Evolutionary conservation across 169 alveolate genomes (phyloP), one percentile per base, ranked within the genome.

Genomic region (Plasmodium knowlesi): DNA sequence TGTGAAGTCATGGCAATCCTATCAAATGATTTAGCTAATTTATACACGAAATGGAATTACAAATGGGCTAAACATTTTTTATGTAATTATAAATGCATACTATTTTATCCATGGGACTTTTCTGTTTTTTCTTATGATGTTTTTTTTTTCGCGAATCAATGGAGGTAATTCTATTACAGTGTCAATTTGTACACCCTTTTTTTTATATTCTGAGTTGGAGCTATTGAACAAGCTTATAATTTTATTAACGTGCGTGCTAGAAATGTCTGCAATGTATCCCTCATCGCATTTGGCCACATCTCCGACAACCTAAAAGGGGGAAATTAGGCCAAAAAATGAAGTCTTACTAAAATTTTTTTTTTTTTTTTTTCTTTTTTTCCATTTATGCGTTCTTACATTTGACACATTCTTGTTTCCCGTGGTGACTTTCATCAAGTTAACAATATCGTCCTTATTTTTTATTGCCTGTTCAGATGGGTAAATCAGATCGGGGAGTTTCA

Each of bases 41-140:
- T 67, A 67, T 67, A 28, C 16, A 67, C 3, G 76, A 67, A 9
- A 67, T 67, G 37, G 37, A 67, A 67, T 67, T n/a, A 67, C 37
- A 67, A 67, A 67, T 19, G 37, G 37, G n/a, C 76, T 25, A 25
- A 28, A 67, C 41, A 82, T 19, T 10, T n/a, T 67, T 32, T 67
- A 83, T 50, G 50, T 67, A 50, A 67, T 22, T 61, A 83, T 83
- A 83, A 74, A 19, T 28, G 57, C 61, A 53, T 85, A 85, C 93
- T 85, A 85, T 85, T 73, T 85, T 50, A 85, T 85, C 93, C 93
- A 85, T n/a, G 93, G 93, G n/a, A 37, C 22, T 76, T 85, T 85
- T 73, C 67, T 85, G 30, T 74, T 85, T 39, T 54, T 85, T 37
- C 84, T 46, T n/a, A 85, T 73, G 76, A 73, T 54, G 81, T 19